Conservation (phyloP, 345 rosid species). For the Hibiscus syriacus region DNA sequence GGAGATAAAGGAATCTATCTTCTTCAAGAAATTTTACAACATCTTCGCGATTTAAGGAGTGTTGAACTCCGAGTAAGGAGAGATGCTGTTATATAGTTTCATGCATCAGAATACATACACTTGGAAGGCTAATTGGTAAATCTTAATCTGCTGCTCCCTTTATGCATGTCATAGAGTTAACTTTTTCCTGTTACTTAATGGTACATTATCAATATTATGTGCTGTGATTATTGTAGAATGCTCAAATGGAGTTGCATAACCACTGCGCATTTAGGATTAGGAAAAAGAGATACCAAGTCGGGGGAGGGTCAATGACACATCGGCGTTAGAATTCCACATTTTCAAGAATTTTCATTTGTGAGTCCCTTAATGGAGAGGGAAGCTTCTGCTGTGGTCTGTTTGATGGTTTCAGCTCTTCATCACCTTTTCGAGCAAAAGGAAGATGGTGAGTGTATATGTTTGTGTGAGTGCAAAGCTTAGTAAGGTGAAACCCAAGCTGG, state of each 20-base stretch:
- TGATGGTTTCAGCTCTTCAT: constrained; percentile 36
- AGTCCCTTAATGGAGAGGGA: constrained; percentile 31
- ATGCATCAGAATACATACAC: not conserved
- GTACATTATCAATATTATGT: not conserved
- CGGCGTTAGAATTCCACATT: no score
- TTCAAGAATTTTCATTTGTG: not conserved
- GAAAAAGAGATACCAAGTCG: no score
- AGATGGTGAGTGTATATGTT: constrained; percentile 34
- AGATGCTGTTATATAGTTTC: constrained; percentile 23
- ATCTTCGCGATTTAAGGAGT: constrained; percentile 72
- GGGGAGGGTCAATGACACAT: no score
- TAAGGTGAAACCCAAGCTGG: constrained; percentile 26
- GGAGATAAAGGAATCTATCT: constrained; percentile 84
- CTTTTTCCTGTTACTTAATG: not conserved
- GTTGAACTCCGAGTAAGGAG: constrained; percentile 46
- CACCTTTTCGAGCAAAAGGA: constrained; percentile 25
- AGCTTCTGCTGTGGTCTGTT: constrained; percentile 13
- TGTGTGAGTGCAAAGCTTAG: constrained; percentile 23
- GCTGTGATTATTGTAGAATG: constrained; percentile 16
- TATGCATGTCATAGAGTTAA: not conserved
- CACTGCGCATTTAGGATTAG: not conserved
- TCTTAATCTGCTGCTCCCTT: not conserved
- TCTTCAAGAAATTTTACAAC: constrained; percentile 73
- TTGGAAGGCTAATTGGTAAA: constrained; percentile 25
- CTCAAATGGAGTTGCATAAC: constrained; percentile 13